A percentile compares a stretch with the other conserved stretches of the same genome.
Conservation (phyloP, 2,329 filamentous ascomycete genomes). For the Colletotrichum camelliae region DNA sequence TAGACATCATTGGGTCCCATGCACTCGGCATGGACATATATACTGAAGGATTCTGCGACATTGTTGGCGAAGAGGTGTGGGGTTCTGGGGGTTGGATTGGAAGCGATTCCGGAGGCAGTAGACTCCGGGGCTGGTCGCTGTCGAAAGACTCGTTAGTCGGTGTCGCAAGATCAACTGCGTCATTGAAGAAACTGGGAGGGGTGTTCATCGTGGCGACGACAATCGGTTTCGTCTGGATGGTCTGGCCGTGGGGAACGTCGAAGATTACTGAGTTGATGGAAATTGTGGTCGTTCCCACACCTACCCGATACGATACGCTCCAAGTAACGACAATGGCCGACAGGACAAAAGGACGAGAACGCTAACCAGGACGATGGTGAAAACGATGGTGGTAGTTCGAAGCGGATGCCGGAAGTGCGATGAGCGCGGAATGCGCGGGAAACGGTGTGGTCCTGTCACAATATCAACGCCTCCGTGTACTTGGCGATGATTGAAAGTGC, state of each 20-base stretch:
- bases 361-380: neutral
- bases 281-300: neutral
- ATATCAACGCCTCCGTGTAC: conserved; percentile 16
- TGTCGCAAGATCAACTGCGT: conserved; percentile 20
- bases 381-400: neutral
- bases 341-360: neutral
- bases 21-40: conserved; percentile 5
- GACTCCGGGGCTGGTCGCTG: conserved; percentile 17
- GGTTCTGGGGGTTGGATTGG: neutral
- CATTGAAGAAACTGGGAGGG: conserved; percentile 21
- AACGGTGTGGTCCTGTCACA: neutral
- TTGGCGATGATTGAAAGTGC: conserved; percentile 5
- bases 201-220: conserved; percentile 16
- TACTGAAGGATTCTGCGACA: conserved; percentile 6
- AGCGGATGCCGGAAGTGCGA: neutral
- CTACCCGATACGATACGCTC: neutral
- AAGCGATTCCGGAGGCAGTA: conserved; percentile 1
- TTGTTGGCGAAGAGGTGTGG: neutral
- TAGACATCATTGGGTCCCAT: conserved; percentile 7
- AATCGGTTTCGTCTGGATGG: neutral
- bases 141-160: conserved; percentile 18
- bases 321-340: neutral
- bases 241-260: neutral
- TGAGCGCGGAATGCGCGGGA: neutral
- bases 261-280: neutral